These are phyloP conservation scores for Fusarium sambucinum DNA, from an alignment of 2,329 filamentous ascomycete species.

Conservation along the genomic window DNA sequence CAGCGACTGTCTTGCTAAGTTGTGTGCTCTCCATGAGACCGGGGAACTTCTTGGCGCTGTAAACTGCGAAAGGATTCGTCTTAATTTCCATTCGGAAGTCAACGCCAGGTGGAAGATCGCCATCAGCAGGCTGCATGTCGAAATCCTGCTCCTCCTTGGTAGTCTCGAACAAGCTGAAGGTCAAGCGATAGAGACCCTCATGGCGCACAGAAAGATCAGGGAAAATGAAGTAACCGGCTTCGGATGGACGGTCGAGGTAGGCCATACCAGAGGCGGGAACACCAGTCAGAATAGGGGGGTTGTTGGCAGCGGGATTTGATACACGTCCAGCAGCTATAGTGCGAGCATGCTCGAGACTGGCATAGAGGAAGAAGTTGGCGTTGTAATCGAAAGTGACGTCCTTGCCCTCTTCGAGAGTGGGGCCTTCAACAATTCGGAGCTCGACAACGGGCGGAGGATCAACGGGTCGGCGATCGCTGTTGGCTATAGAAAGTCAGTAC, in stretches of 20 bases:
- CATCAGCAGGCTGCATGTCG: constrained; percentile 65
- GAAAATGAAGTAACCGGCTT: constrained; percentile 95
- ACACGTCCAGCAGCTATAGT: constrained; percentile 85
- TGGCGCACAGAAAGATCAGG: constrained; percentile 96
- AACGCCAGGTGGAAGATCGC: constrained; percentile 68
- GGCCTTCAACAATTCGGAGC: constrained; percentile 84
- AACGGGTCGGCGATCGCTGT: constrained; percentile 84
- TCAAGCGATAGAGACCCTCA: constrained; percentile 91
- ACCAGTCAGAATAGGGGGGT: constrained; percentile 88
- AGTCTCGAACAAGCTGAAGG: constrained; percentile 94
- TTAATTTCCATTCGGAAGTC: constrained; percentile 92
- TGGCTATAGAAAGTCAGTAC: constrained; percentile 50
- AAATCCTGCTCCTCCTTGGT: constrained; percentile 86
- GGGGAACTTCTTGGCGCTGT: constrained; percentile 98
- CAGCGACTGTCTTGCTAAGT: constrained; percentile 89
- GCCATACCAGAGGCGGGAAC: constrained; percentile 96
- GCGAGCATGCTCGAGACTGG: constrained; percentile 88
- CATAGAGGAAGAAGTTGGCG: constrained; percentile 97
- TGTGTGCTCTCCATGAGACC: constrained; percentile 90
- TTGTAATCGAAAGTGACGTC: constrained; percentile 93
- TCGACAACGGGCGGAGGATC: constrained; percentile 96
- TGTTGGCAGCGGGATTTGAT: constrained; percentile 73
- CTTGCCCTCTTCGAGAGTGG: constrained; percentile 68
- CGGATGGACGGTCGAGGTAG: constrained; percentile 86
- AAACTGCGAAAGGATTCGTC: constrained; percentile 88